Evolutionary conservation across 2,329 filamentous ascomycete species (phyloP).

Genomic region (Metarhizium brunneum): DNA sequence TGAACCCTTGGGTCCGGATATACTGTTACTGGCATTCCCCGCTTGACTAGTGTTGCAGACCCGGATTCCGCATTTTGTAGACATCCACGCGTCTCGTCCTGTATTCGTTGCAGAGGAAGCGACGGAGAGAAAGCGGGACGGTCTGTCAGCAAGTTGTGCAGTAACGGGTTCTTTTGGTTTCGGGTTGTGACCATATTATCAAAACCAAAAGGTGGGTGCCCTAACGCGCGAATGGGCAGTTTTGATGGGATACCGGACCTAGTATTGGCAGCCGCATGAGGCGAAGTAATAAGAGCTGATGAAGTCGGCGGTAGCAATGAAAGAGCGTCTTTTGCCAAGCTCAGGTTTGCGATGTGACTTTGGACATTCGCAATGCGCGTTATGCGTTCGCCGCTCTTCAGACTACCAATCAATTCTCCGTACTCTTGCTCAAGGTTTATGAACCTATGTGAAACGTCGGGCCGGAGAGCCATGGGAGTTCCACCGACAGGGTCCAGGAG

Average conservation of each 20-base stretch:
- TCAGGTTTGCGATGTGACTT: conserved; percentile 49
- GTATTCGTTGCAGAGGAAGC: conserved; percentile 61
- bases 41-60: conserved; percentile 75
- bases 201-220: conserved; percentile 41
- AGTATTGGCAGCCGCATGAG: conserved; percentile 61
- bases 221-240: conserved; percentile 18
- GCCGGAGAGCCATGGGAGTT: conserved; percentile 53
- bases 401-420: conserved; percentile 53
- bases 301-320: conserved; percentile 72
- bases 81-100: conserved; percentile 23
- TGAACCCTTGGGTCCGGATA: conserved; percentile 63
- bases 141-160: conserved; percentile 93
- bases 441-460: conserved; percentile 43
- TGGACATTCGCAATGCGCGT: background rate
- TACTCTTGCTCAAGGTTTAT: conserved; percentile 93
- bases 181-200: conserved; percentile 45
- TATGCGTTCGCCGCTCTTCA: conserved; percentile 27
- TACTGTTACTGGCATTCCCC: conserved; percentile 80
- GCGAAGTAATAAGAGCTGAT: conserved; percentile 83
- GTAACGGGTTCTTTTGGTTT: conserved; percentile 66
- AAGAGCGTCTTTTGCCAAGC: conserved; percentile 60
- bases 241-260: conserved; percentile 2
- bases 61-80: conserved; percentile 17
- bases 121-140: conserved; percentile 90
- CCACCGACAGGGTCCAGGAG: conserved; percentile 81